These are phyloP conservation scores for Wickerhamiella sergipiensis DNA, from an alignment of 805 yeast genomes.

Conservation along the genomic window DNA sequence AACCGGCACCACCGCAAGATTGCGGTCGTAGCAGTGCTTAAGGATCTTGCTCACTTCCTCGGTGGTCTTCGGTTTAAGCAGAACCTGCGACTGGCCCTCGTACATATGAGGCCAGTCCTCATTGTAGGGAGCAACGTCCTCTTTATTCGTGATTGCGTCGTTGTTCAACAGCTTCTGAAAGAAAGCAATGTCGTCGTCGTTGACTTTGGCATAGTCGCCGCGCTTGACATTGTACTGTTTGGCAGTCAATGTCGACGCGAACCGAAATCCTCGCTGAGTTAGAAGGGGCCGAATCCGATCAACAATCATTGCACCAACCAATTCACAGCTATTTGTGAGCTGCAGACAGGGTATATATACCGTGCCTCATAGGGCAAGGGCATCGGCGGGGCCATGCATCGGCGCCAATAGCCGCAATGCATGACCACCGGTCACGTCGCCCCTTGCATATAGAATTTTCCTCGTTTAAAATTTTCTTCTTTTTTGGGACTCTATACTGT, in stretches of 20 bases:
- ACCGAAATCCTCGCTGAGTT: not conserved
- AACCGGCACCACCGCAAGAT: conserved; percentile 81
- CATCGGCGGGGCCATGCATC: not conserved
- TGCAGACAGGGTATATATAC: not conserved
- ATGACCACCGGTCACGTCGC: not conserved
- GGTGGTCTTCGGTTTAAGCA: conserved; percentile 70
- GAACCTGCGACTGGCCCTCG: conserved; percentile 66
- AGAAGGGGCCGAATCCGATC: not conserved
- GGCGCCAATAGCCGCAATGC: not conserved
- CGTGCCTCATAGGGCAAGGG: not conserved
- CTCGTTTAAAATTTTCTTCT: no score
- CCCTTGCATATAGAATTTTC: no score
- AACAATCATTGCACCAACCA: not conserved
- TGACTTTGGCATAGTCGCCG: conserved; percentile 37
- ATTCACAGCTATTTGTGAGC: not conserved
- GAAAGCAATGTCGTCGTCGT: conserved; percentile 40
- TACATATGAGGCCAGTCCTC: conserved; percentile 93
- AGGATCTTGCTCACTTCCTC: conserved; percentile 63
- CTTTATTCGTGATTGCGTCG: conserved; percentile 34
- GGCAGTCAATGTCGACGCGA: conserved; percentile 34
- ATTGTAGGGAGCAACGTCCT: conserved; percentile 57
- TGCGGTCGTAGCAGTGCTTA: conserved; percentile 64
- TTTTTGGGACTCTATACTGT: no score
- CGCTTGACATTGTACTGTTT: conserved; percentile 49
- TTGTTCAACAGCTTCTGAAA: conserved; percentile 41